Base-by-base conservation (phyloP, 2,329 filamentous ascomycete genomes). In the Elsinoe arachidis region DNA sequence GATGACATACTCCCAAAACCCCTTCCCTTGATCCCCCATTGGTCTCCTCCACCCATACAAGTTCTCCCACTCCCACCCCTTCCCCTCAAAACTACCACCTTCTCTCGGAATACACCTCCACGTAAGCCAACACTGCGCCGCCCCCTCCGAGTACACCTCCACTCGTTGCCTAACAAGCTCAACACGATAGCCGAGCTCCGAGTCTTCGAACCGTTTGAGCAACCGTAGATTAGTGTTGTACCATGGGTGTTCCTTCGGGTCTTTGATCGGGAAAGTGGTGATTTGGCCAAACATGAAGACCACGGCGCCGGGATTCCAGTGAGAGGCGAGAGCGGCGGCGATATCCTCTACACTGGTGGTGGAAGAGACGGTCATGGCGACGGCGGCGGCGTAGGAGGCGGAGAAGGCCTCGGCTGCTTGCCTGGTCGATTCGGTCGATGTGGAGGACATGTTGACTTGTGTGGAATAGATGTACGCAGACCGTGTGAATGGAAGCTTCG, bases 1-100 rank as follows among this genome's bases (percentile, higher is more conserved):
- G 12, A 41, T 17, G 15, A 54, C 52, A 3, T 46, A 19, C 30
- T 46, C 56, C 56, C 56, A 54, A 33, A 52, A 39, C 12, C 26
- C 15, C 12, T 41, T 44, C 19, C 52, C 44, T 30, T 58, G 38
- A 12, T 38, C 38, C 14, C 56, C 26, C 10, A 19, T 41, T 19
- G 38, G 15, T 17, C 39, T 43, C 17, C 39, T 43, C 39, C 38
- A 43, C 9, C 38, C 38, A 17, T 43, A 43, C 9, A 44, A 12
- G 9, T 44, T 44, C 41, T 44, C 41, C 41, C 41, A 44, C 17
- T 44, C 41, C 41, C 41, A 44, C 19, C 41, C 41, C 17, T 23
- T 44, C 2, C 41, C 41, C 14, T 44, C 38, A n/a, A n/a, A 41
- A 5, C 10, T 11, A 44, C 4, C 19, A 5, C 41, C 17, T 15